A percentile compares a stretch with the other conserved stretches of the same genome.
These are phyloP conservation scores for Corymbia citriodora DNA, from an alignment of 441 rosid species.

Conservation along the genomic window DNA sequence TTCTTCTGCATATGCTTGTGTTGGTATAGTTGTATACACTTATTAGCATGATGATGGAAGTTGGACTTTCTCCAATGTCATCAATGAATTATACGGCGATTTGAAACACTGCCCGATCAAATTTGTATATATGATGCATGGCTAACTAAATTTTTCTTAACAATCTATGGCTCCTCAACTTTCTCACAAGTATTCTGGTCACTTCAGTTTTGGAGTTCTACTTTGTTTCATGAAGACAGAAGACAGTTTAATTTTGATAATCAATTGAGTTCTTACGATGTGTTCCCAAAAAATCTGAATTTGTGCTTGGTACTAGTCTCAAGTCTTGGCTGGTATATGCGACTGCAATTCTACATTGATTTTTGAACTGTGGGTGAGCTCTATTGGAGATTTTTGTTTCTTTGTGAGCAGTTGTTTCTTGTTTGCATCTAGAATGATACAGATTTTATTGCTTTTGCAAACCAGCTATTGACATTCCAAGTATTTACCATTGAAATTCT, in stretches of 20 bases:
- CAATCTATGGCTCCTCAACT: background rate
- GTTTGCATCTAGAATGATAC: background rate
- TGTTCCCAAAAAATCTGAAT: background rate
- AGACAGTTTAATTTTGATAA: background rate
- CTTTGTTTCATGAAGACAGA: background rate
- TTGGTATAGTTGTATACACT: background rate
- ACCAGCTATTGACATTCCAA: background rate
- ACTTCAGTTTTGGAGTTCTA: background rate
- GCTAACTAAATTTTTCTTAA: background rate
- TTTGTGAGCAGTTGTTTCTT: background rate
- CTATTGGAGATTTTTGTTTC: background rate
- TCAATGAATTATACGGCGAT: background rate
- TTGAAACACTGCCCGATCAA: background rate
- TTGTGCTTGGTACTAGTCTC: background rate
- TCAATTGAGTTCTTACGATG: background rate
- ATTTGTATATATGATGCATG: background rate
- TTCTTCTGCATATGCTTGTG: background rate
- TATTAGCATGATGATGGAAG: background rate
- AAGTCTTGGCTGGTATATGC: background rate
- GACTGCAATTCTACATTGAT: background rate
- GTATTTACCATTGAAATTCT: background rate
- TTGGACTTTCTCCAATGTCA: background rate
- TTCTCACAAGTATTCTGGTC: background rate
- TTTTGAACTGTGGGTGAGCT: background rate
- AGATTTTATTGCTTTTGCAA: background rate